Conservation (phyloP, 805 yeast genomes). For the Novakomyces olei region DNA sequence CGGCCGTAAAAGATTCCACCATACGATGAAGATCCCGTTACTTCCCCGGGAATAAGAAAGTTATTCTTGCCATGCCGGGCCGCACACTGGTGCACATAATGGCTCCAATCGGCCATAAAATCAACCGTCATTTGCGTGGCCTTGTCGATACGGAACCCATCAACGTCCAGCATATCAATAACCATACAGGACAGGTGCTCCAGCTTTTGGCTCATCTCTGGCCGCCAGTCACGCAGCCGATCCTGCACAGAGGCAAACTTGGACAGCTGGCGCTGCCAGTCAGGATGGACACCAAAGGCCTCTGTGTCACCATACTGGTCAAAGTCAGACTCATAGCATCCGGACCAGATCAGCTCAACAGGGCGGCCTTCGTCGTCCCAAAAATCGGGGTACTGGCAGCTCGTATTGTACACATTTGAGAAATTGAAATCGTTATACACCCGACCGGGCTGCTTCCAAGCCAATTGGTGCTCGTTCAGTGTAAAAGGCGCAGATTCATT, state of each 20-base stretch:
- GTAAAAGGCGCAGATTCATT: background rate
- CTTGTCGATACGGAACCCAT: conserved; percentile 4
- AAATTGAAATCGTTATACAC: conserved; percentile 1
- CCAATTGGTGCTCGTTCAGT: background rate
- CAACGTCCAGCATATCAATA: conserved; percentile 3
- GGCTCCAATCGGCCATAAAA: conserved; percentile 3
- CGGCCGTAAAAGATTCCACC: conserved; percentile 3
- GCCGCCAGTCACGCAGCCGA: conserved; percentile 4
- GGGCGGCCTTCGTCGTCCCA: conserved; percentile 5
- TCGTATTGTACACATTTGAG: conserved; percentile 1
- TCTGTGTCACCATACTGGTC: conserved; percentile 5
- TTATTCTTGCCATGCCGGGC: background rate
- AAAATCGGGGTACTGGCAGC: conserved; percentile 1
- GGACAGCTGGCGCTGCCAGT: conserved; percentile 5
- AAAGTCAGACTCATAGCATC: conserved; percentile 2
- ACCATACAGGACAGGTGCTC: conserved; percentile 2
- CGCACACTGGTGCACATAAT: conserved; percentile 2
- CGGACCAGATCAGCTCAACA: background rate
- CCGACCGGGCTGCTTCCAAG: background rate
- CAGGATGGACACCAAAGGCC: conserved; percentile 3
- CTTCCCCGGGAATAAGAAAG: conserved; percentile 4
- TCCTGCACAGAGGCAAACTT: conserved; percentile 5
- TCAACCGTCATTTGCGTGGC: conserved; percentile 4
- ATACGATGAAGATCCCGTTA: conserved; percentile 2
- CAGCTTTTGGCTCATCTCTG: background rate